Evolutionary conservation across 257 asterid species (phyloP).

Genomic region (Nicotiana sylvestris): DNA sequence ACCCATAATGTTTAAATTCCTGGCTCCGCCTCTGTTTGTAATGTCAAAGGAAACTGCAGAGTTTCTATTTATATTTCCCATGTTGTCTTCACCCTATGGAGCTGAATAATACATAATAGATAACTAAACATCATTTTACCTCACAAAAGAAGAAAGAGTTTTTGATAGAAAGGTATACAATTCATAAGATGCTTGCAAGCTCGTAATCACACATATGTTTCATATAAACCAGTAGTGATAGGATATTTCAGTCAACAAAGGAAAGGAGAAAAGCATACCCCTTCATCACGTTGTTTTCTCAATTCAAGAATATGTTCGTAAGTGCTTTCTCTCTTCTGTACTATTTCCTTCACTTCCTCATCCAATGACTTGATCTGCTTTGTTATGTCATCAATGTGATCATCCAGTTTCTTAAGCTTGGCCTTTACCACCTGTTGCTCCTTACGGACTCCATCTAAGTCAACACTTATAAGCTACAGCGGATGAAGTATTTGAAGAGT

Average conservation of each 20-base stretch:
- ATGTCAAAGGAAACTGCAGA: no score
- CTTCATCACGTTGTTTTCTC: conserved; percentile 68
- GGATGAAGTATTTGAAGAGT: background rate
- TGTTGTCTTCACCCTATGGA: no score
- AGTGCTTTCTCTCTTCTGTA: conserved; percentile 53
- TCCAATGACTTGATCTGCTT: conserved; percentile 45
- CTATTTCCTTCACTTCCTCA: conserved; percentile 49
- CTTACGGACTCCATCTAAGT: conserved; percentile 73
- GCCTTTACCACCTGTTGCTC: conserved; percentile 51
- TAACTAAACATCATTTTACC: no score
- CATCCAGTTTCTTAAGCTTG: conserved; percentile 63
- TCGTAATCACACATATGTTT: background rate
- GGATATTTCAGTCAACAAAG: background rate
- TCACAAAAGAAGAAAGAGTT: background rate
- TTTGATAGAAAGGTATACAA: background rate
- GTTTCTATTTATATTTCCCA: no score
- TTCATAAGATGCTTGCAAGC: background rate
- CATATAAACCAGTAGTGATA: background rate
- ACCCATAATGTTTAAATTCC: no score
- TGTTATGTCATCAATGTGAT: conserved; percentile 43
- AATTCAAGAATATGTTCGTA: conserved; percentile 42
- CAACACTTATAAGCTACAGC: conserved; percentile 61
- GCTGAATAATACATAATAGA: no score
- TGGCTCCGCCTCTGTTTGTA: no score
- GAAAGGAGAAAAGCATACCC: conserved; percentile 36